Evolutionary conservation across 495 filamentous ascomycete genomes (phyloP).

Genomic region (Aspergillus panamensis): DNA sequence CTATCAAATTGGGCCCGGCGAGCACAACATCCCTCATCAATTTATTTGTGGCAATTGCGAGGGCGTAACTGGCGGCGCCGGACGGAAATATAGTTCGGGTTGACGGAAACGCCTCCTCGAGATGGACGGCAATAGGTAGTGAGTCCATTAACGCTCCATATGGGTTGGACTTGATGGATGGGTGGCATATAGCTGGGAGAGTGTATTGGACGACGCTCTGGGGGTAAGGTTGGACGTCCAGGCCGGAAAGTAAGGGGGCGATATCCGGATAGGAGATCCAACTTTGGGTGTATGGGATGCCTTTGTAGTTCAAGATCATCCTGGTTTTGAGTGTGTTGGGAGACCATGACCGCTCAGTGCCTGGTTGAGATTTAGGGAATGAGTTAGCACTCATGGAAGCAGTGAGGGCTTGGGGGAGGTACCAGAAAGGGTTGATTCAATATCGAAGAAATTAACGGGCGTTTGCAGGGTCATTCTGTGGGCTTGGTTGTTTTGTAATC

Average conservation of each 20-base stretch:
- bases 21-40: conserved; percentile 9
- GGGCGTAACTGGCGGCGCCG: conserved; percentile 22
- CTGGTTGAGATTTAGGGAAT: conserved; percentile 21
- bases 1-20: background rate
- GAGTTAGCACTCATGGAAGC: background rate
- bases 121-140: conserved; percentile 34
- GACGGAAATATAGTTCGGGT: conserved; percentile 27
- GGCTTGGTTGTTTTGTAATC: too few relatives aligned
- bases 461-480: conserved; percentile 27
- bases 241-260: conserved; percentile 27
- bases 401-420: background rate
- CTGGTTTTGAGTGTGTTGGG: conserved; percentile 39
- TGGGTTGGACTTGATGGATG: conserved; percentile 26
- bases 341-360: conserved; percentile 37
- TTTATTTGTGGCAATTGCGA: conserved; percentile 19
- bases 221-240: conserved; percentile 27
- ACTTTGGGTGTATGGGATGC: conserved; percentile 40
- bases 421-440: conserved; percentile 35
- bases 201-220: conserved; percentile 27
- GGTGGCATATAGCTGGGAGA: conserved; percentile 38
- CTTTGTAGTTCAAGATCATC: conserved; percentile 40
- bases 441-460: conserved; percentile 42
- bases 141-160: conserved; percentile 39
- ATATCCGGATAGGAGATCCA: conserved; percentile 45
- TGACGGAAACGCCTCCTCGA: conserved; percentile 36